Evolutionary conservation across 192 early-diverging fungal genomes (phyloP), one percentile per base, ranked within the genome.

Genomic region (Rhizophagus clarus): DNA sequence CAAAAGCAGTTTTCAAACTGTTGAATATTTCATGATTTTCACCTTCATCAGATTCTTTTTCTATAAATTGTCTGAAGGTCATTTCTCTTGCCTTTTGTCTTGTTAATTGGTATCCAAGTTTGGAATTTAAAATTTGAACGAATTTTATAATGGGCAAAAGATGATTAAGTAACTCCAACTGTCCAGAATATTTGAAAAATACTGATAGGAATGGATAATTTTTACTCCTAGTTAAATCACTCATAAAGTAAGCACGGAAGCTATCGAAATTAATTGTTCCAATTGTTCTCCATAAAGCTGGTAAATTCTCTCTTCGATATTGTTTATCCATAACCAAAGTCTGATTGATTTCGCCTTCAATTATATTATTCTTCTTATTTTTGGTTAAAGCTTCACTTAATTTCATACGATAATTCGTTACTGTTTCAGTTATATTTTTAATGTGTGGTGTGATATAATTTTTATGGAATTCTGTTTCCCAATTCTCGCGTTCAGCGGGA

Each of bases 231-330:
- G 74, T 24, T 3, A 47, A 28, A 29, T 22, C n/a, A 9, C 66
- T 32, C 11, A 17, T 31, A 75, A 45, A 80, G 47, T 74, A 66
- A 11, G 68, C 71, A 17, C 61, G 26, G 20, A 80, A 40, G 66
- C 37, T 68, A 14, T 80, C 71, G 24, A 45, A 32, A 32, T 26
- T 75, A 29, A 42, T 45, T 12, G 6, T 34, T 28, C 72, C 72
- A 63, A 72, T 31, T 10, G 17, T 26, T 29, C 79, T 34, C 79
- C 79, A 80, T 26, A 80, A 71, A 75, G 40, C n/a, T 17, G 73
- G 70, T 17, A 66, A 45, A 63, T 74, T 22, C 47, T 37, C 10
- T 22, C 62, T 60, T 67, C 63, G 24, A 66, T 77, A 40, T 51
- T 40, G 20, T 47, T 64, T 17, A 47, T 34, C 24, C 62, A 64